A percentile compares a stretch with the other conserved stretches of the same genome.
phyloP scores from a whole-genome alignment of 2,329 filamentous ascomycete species.

The Cladorrhinum sp. region DNA sequence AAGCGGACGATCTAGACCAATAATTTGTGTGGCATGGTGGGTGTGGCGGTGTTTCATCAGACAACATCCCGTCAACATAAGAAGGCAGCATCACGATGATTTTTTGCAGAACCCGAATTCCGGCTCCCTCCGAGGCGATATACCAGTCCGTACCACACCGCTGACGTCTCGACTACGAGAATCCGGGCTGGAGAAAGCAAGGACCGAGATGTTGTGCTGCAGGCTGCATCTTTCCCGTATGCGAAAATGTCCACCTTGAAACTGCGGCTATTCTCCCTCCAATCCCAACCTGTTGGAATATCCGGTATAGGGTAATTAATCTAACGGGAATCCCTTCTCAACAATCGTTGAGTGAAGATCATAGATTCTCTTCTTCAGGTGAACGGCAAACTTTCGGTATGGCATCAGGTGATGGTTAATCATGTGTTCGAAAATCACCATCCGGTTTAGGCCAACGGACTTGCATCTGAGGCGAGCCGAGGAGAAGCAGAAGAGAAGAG shows the following conservation, averaged over 20 bases:
- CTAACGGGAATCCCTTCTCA: constrained; percentile 23
- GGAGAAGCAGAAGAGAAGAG: constrained; percentile 17
- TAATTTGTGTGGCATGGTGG: neutral
- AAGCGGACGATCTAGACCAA: neutral
- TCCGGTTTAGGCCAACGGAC: constrained; percentile 20
- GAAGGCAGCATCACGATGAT: neutral
- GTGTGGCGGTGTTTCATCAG: too few relatives aligned
- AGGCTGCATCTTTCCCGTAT: constrained; percentile 19
- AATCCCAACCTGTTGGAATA: constrained; percentile 20
- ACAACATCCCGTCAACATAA: neutral
- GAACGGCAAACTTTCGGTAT: constrained; percentile 13
- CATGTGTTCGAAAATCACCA: neutral
- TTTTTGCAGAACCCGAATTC: neutral
- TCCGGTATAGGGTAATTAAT: constrained; percentile 24
- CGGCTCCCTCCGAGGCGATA: neutral
- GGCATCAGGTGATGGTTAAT: constrained; percentile 7
- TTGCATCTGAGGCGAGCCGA: constrained; percentile 20
- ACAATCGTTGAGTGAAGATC: constrained; percentile 26
- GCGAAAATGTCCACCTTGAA: constrained; percentile 23
- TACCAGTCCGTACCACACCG: neutral
- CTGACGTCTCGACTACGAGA: constrained; percentile 4
- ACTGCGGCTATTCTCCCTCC: constrained; percentile 31
- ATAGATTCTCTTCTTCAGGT: constrained; percentile 15
- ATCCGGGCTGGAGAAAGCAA: constrained; percentile 20
- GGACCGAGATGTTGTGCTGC: constrained; percentile 24